Base-by-base conservation (phyloP, 495 filamentous ascomycete genomes). In the Penicillium herquei region DNA sequence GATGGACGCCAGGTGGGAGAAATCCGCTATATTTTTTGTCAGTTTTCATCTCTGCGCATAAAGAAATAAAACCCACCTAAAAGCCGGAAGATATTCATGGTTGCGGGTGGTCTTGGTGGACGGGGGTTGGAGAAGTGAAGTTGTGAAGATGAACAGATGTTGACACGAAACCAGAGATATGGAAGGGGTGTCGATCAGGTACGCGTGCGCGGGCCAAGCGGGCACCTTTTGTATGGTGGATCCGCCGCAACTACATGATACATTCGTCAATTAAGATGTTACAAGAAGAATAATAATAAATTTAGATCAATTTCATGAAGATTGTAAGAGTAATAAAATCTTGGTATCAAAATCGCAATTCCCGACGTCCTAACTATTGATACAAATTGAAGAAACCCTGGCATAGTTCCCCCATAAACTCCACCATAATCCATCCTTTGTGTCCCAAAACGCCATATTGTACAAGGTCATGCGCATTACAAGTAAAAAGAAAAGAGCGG, bases 1-100 rank as follows among this genome's bases (percentile, higher is more conserved):
- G 69, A 98, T 95, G 37, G 95, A 98, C 37, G 89, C 80, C 59
- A 98, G 77, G 78, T 98, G 94, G 76, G 91, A 97, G 63, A 98
- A 84, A 79, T 98, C 94, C 64, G 83, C 92, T 96, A 12, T 11
- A 7, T 7, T 14, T 46, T 13, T n/a, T 14, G 13, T 66, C 26
- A 64, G 61, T 41, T 44, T 44, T 30, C 46, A 12, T 16, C 7
- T 21, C 59, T 51, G 37, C 11, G 1, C 13, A 18, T 21, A 18
- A 31, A 39, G 12, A 26, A n/a, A 14, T 11, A 18, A 14, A 57
- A 58, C 84, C 62, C 73, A 96, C 92, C 92, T 63, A 88, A 69
- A 69, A 96, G 72, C 69, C 92, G 81, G 78, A 96, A 96, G 74
- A 96, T 72, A 78, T 96, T 96, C 91, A 95, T 93, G 58, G 56